A percentile compares a stretch with the other conserved stretches of the same genome.
Conservation (phyloP, 225 moss, liverwort and hornwort species). For the Sphagnum tenellum region DNA sequence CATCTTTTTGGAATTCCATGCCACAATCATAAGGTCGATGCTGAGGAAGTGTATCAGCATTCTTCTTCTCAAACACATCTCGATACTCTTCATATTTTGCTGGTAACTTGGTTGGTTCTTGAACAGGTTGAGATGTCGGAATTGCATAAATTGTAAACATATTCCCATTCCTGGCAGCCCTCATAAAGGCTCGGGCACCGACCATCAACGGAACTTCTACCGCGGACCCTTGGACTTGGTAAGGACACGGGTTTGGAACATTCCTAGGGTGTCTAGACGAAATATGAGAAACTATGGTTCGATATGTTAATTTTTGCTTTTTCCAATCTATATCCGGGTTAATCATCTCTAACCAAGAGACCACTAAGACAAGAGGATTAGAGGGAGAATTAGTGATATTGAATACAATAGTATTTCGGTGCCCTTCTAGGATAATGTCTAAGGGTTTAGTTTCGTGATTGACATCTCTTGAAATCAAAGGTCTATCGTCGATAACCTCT, state of each 20-base stretch:
- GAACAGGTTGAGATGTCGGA: neutral
- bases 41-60: neutral
- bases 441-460: neutral
- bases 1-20: neutral
- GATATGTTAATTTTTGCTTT: neutral
- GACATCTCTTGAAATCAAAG: neutral
- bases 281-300: neutral
- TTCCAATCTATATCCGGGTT: neutral
- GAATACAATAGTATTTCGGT: neutral
- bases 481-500: slow-evolving; percentile 7
- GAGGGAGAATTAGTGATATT: neutral
- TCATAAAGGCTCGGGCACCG: neutral
- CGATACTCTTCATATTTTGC: neutral
- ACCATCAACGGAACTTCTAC: neutral
- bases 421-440: neutral
- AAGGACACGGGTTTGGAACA: neutral
- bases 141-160: neutral
- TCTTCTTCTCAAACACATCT: neutral
- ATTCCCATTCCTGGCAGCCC: neutral
- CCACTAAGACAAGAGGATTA: neutral
- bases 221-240: too few relatives aligned
- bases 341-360: neutral
- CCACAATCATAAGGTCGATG: slow-evolving; percentile 5
- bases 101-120: slow-evolving; percentile 1
- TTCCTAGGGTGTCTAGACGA: neutral